Percentiles rank a stretch among this genome's conserved stretches.
These are phyloP conservation scores for Penium margaritaceum DNA, from an alignment of 139 green algal species.

Conservation along the genomic window DNA sequence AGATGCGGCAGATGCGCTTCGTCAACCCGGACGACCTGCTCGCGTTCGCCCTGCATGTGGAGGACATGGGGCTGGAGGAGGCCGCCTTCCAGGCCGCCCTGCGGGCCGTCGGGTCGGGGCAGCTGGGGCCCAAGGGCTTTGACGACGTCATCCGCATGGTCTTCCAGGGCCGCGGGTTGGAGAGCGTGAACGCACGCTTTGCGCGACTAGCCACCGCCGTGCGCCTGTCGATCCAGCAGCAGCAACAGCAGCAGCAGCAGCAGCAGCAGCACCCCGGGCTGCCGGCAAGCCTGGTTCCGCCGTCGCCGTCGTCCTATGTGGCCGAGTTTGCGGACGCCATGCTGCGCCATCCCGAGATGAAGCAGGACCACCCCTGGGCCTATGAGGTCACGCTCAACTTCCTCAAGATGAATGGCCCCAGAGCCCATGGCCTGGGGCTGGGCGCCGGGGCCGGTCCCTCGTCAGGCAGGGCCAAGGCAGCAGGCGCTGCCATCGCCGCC, in stretches of 20 bases:
- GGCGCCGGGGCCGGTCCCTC: not conserved
- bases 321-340: constrained; percentile 12
- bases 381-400: constrained; percentile 18
- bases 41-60: not conserved
- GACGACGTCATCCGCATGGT: constrained; percentile 19
- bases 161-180: not conserved
- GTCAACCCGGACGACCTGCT: not conserved
- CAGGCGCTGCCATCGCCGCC: not conserved
- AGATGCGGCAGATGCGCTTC: not conserved
- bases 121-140: not conserved
- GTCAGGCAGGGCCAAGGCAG: too few species aligned
- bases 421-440: not conserved
- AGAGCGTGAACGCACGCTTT: constrained; percentile 3
- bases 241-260: not conserved
- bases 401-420: not conserved
- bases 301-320: not conserved
- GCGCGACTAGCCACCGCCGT: constrained; percentile 3
- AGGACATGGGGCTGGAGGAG: not conserved
- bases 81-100: constrained; percentile 3
- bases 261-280: not conserved
- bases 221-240: not conserved
- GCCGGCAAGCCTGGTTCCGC: not conserved
- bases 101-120: not conserved
- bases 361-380: constrained; percentile 14
- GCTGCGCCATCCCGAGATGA: constrained; percentile 5